Conservation (phyloP, 2,329 filamentous ascomycete species). For the Aureobasidium subglaciale region DNA sequence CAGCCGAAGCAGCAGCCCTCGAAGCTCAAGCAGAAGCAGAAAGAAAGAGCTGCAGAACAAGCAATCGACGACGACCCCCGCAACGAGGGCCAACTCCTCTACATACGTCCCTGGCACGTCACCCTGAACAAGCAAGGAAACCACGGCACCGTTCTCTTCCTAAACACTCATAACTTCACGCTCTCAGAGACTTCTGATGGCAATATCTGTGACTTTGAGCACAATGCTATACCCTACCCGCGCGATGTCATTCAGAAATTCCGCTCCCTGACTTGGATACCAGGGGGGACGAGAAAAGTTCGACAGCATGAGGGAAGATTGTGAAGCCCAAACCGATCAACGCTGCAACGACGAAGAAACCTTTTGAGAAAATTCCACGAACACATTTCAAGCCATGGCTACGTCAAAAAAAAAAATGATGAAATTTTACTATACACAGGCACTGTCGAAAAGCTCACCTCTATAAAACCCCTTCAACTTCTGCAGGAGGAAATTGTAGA, state of each 20-base stretch:
- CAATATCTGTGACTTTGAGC: conserved; percentile 3
- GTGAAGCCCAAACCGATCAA: no score
- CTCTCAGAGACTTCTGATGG: background rate
- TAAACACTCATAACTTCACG: conserved; percentile 7
- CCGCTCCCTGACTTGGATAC: background rate
- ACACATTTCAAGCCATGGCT: no score
- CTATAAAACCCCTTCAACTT: no score
- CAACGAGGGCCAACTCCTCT: background rate
- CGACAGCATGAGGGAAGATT: background rate
- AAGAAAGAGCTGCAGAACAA: background rate
- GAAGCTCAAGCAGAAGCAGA: background rate
- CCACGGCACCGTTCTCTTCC: conserved; percentile 9
- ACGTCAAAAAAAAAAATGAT: no score
- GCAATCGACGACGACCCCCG: background rate
- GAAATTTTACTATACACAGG: no score
- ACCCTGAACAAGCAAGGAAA: conserved; percentile 10
- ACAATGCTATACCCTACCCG: background rate
- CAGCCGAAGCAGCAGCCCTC: no score
- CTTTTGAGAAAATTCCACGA: no score
- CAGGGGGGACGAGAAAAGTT: background rate
- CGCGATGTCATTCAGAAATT: conserved; percentile 1
- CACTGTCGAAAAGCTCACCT: no score
- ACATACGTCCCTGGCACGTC: conserved; percentile 12
- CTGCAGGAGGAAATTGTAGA: no score
- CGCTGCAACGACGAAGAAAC: no score